phyloP scores from a whole-genome alignment of 768 basidiomycete genomes.

The Agaricus sinodeliciosus region DNA sequence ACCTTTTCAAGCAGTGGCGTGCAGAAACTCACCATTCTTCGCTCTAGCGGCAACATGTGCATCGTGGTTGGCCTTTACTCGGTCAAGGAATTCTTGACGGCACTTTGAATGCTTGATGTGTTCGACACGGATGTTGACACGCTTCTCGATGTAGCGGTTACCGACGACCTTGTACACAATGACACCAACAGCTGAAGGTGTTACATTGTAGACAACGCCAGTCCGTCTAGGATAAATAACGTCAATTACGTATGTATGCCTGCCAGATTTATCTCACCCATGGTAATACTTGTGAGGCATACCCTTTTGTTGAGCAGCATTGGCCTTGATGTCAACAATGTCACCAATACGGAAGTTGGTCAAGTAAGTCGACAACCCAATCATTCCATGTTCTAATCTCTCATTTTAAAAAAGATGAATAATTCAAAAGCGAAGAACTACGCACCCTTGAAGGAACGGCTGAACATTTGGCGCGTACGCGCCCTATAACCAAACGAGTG shows the following conservation, averaged over 20 bases:
- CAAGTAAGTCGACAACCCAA: conserved; percentile 90
- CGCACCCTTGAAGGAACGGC: conserved; percentile 95
- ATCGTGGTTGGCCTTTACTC: conserved; percentile 88
- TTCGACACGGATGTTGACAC: conserved; percentile 96
- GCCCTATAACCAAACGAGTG: conserved; percentile 99
- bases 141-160: conserved; percentile 98
- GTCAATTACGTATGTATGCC: not conserved
- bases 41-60: conserved; percentile 82
- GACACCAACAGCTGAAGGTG: conserved; percentile 89
- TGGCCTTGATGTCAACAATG: conserved; percentile 99
- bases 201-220: conserved; percentile 98
- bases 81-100: conserved; percentile 93
- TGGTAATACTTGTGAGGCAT: conserved; percentile 99
- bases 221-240: conserved; percentile 64
- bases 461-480: conserved; percentile 99
- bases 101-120: conserved; percentile 96
- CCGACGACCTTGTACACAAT: conserved; percentile 98
- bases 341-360: conserved; percentile 93
- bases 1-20: not conserved
- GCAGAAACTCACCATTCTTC: conserved; percentile 68
- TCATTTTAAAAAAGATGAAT: conserved; percentile 11
- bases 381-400: conserved; percentile 73
- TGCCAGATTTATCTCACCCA: no score
- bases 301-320: conserved; percentile 98
- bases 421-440: conserved; percentile 11